Evolutionary conservation across 129 eudicot species (phyloP), one percentile per base, ranked within the genome.

Genomic region (Saposhnikovia divaricata): DNA sequence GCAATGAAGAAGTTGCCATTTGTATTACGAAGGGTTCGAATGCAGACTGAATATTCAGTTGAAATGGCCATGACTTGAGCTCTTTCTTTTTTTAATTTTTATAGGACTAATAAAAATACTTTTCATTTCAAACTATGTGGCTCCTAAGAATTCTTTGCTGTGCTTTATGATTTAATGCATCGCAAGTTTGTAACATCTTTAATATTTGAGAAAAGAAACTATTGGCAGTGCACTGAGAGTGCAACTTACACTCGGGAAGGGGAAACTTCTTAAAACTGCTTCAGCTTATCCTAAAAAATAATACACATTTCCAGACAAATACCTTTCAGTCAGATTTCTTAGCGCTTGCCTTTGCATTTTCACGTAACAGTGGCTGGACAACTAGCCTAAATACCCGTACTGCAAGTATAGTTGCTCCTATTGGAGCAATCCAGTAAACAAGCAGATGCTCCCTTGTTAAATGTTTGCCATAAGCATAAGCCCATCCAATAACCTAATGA

Each of bases 401-500:
- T 1, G 96, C 98, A 45, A 87, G 76, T 40, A 93, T 77, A 50
- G 93, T 91, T 27, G 87, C 98, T 51, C 83, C 82, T 2, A 93
- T 72, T 5, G 98, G 98, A 9, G 96, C 98, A 82, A 93, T 87
- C 96, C 98, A 93, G 72, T 93, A 93, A 50, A 93, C 98, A 34
- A 93, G 81, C 45, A 91, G 61, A 78, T 93, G 98, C 87, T 93
- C 91, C 84, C 83, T 89, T 48, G 92, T 86, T 80, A 91, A 80
- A 80, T 91, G 96, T 66, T 87, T 90, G 23, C 94, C 92, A 6
- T 86, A 85, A 68, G 98, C 98, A 87, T 87, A 93, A 57, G 96
- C 96, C 98, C 98, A 93, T 59, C 98, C 98, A 91, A 91, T 86
- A 72, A 93, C 96, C 98, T 93, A 55, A 70, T 18, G 80, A 83